Base-by-base conservation (phyloP, 148 eudicot genomes). In the Salicornia ramosissima region DNA sequence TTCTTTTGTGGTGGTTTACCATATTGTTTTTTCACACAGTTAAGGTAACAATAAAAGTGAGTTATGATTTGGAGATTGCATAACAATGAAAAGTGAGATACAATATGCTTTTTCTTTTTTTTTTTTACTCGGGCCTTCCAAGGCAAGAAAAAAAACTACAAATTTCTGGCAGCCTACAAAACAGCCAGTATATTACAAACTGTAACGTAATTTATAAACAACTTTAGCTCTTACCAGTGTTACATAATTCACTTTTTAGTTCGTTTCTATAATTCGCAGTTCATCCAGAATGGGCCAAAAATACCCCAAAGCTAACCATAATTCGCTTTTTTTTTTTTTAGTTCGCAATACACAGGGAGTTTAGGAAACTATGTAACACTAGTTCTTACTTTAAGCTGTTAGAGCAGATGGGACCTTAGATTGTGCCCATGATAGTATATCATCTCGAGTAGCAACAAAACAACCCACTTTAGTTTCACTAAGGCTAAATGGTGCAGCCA, bases 381-480 rank as follows among this genome's bases (percentile, higher is more conserved):
- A n/a, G 49, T 16, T 56, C 67, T 42, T 50, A 26, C 0, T 39
- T 75, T 55, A 78, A 31, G 84, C 77, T 26, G 79, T 46, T 22
- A 71, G 71, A 69, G 77, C 68, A 61, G 86, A 72, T 26, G 78
- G 53, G 15, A 52, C 74, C 65, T 72, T 84, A 13, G 96, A 87
- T 59, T 83, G 71, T 25, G 80, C 84, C 99, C 99, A 89, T 1
- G 86, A 80, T 29, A 89, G 75, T 30, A 95, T 39, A 71, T 95
- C 97, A 54, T 91, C 90, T 45, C 91, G 71, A 25, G 80, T 82
- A 5, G 99, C 93, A 57, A 82, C 75, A 47, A 91, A 95, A 39
- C 87, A 71, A 14, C 99, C 99, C 57, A 92, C 80, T 73, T 74
- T 79, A 18, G 87, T 88, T 78, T 95, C 91, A 68, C 91, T 86